A percentile compares a stretch with the other conserved stretches of the same genome.
These are phyloP conservation scores for Coriaria nepalensis DNA, from an alignment of 306 rosid genomes.

Conservation along the genomic window DNA sequence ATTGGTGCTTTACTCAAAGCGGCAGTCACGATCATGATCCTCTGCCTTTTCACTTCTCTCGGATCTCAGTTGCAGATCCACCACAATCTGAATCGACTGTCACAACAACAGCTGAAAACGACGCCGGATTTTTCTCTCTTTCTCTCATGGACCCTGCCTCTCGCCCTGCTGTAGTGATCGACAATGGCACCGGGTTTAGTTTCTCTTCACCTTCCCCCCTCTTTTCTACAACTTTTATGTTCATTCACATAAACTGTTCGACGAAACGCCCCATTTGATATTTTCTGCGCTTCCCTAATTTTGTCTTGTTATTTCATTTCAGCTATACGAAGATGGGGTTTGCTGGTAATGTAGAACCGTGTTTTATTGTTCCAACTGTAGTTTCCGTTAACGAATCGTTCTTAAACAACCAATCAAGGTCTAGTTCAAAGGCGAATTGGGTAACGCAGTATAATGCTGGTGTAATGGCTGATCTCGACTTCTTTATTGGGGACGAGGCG, in stretches of 20 bases:
- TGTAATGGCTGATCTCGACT: constrained; percentile 99
- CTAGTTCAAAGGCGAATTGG: constrained; percentile 68
- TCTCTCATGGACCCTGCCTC: constrained; percentile 78
- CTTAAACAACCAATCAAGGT: constrained; percentile 45
- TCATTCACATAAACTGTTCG: constrained; percentile 18
- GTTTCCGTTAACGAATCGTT: constrained; percentile 89
- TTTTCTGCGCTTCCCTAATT: constrained; percentile 9
- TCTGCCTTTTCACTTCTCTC: constrained; percentile 24
- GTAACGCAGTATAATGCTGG: constrained; percentile 91
- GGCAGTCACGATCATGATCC: constrained; percentile 61
- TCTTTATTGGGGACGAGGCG: constrained; percentile 94
- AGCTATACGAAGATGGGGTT: constrained; percentile 99
- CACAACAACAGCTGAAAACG: constrained; percentile 2
- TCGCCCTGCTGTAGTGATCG: constrained; percentile 94
- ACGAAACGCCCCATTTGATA: constrained; percentile 18
- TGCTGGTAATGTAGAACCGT: constrained; percentile 94
- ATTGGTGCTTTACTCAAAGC: constrained; percentile 20
- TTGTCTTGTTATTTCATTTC: constrained; percentile 8
- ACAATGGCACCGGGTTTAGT: constrained; percentile 84
- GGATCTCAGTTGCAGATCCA: constrained; percentile 90
- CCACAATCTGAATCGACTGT: background rate
- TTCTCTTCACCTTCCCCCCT: background rate
- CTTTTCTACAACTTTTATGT: background rate
- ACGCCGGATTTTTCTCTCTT: constrained; percentile 2
- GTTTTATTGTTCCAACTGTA: constrained; percentile 73